Evolutionary conservation across 331 rosid genomes (phyloP).

Genomic region (Malus hybrid): DNA sequence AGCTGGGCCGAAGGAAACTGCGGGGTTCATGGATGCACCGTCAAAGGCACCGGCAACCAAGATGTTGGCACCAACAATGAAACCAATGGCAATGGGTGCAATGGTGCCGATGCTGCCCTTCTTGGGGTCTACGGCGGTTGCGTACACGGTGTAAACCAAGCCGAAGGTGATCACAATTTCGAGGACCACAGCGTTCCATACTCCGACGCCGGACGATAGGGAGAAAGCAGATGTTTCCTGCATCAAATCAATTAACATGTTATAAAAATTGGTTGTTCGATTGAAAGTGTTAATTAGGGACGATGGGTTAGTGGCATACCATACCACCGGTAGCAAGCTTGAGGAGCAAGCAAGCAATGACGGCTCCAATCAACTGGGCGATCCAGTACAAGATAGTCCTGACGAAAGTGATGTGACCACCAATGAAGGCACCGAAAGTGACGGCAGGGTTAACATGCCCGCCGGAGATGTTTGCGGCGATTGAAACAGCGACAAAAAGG

Average conservation of each 20-base stretch:
- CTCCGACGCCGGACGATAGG: slow-evolving; percentile 49
- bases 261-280: not conserved
- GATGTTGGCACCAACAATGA: slow-evolving; percentile 78
- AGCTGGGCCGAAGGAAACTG: slow-evolving; percentile 64
- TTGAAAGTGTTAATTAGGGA: not conserved
- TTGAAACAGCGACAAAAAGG: slow-evolving; percentile 64
- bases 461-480: slow-evolving; percentile 71
- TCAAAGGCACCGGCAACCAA: slow-evolving; percentile 76
- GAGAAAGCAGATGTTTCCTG: slow-evolving; percentile 67
- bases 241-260: slow-evolving; percentile 1
- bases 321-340: slow-evolving; percentile 59
- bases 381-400: slow-evolving; percentile 64
- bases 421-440: slow-evolving; percentile 64
- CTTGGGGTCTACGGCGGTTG: slow-evolving; percentile 68
- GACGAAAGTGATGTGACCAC: slow-evolving; percentile 61
- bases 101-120: slow-evolving; percentile 54
- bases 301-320: slow-evolving; percentile 24
- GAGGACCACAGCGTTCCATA: slow-evolving; percentile 59
- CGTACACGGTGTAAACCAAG: slow-evolving; percentile 73
- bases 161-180: slow-evolving; percentile 86
- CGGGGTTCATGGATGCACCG: slow-evolving; percentile 71
- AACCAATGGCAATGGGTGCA: slow-evolving; percentile 81
- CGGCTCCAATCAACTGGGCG: slow-evolving; percentile 75
- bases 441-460: slow-evolving; percentile 72
- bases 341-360: slow-evolving; percentile 73